A percentile compares a stretch with the other conserved stretches of the same genome.
These are phyloP conservation scores for Silene latifolia DNA, from an alignment of 148 eudicot genomes.

Conservation along the genomic window DNA sequence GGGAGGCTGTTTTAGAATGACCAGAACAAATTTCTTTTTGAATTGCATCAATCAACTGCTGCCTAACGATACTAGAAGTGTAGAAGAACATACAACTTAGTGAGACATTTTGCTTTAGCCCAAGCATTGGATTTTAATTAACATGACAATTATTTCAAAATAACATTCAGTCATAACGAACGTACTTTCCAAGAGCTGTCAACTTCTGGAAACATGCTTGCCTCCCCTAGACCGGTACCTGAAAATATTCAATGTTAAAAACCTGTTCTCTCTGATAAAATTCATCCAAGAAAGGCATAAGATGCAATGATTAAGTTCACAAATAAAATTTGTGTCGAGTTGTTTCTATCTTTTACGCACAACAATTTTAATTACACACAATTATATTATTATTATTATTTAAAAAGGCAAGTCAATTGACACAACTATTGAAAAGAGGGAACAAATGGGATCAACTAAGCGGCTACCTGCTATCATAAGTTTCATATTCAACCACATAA, in stretches of 20 bases:
- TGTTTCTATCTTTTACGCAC: not conserved
- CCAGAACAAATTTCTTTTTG: not conserved
- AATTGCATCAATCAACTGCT: not conserved
- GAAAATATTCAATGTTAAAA: not conserved
- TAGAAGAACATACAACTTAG: not conserved
- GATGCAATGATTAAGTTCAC: not conserved
- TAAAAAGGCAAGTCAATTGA: not conserved
- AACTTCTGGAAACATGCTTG: conserved; percentile 86
- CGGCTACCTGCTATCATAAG: conserved; percentile 10
- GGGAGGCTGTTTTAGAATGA: not conserved
- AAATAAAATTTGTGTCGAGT: not conserved
- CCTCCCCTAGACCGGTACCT: conserved; percentile 63
- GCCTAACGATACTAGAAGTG: not conserved
- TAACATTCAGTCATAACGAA: conserved; percentile 9
- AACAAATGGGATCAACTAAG: not conserved
- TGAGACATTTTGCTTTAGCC: not conserved
- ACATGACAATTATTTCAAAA: conserved; percentile 3
- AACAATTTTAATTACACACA: not conserved
- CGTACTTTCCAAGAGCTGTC: conserved; percentile 93
- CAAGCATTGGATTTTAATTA: not conserved
- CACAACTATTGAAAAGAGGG: not conserved
- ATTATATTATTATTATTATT: not conserved
- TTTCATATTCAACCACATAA: not conserved
- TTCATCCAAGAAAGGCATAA: not conserved
- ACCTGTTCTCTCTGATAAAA: not conserved